Base-by-base conservation (phyloP, 495 filamentous ascomycete genomes). In the Clavariopsis aquatica region DNA sequence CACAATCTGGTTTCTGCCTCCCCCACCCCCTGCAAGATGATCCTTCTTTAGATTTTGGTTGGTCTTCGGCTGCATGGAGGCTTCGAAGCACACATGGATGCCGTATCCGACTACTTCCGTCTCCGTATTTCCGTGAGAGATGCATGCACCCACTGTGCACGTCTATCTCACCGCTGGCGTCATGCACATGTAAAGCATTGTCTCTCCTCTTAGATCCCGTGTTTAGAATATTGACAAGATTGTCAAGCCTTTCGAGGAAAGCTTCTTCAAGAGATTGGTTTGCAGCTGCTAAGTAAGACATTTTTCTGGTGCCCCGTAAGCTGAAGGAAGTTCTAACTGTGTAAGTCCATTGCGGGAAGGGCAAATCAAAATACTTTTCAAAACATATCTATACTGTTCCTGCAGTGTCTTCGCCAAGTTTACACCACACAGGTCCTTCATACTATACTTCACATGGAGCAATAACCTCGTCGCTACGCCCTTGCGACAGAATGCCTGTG, bases 31-130 rank as follows among this genome's bases (percentile, higher is more conserved):
- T 43, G 22, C 6, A 28, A 51, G 12, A 28, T 23, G 2, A 28
- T 51, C 47, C 22, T 51, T 51, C n/a, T n/a, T 51, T 51, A 51
- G 47, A 51, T 51, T 9, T 51, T 51, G 19, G 5, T 51, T n/a
- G 19, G 47, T 51, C 17, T 28, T 24, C 22, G n/a, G n/a, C 47
- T 17, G 38, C 38, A 8, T 17, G 4, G 38, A 8, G 6, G 38
- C 38, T 10, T 43, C 38, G 8, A 43, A 43, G 38, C 38, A 10
- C 38, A 43, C 38, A 17, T 43, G 38, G 38, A 43, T 15, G 38
- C 38, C 38, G 8, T 10, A 2, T 8, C 15, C 38, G 38, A 43
- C 38, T 17, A 43, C n/a, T 43, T 43, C 38, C 38, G 38, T 17
- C 5, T 43, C 38, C 38, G 38, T 34, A 12, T 34, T 43, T 43